Evolutionary conservation across 805 yeast species (phyloP), one percentile per base, ranked within the genome.

Genomic region (Alloascoidea hylecoeti): DNA sequence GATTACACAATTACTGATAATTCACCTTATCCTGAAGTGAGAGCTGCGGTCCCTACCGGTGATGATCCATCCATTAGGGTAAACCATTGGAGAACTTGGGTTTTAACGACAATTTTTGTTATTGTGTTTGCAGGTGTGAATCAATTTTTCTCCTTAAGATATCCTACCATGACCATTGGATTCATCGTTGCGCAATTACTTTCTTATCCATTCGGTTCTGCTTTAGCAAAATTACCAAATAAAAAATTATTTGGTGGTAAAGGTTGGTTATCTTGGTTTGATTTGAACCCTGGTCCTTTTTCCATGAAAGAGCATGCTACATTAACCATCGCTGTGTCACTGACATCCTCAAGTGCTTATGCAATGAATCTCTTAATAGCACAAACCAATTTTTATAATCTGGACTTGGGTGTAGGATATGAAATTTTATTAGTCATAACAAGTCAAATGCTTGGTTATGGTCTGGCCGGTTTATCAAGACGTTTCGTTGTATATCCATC

Each of bases 391-490:
- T 70, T 67, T 52, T 72, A 70, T 48, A 45, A 54, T 23, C 55
- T 58, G 43, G 60, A 63, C 42, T 63, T 62, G 38, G 72, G 70
- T 30, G 46, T 41, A 4, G 71, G 74, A 27, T 72, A 67, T 45
- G 70, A 68, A 42, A 50, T 75, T 17, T 49, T 72, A 40, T 56
- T 73, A 32, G 65, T 67, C 32, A 58, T 72, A 51, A 64, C 78
- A 15, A 68, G 80, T 32, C 83, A 78, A 52, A 65, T 68, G 53
- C 57, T 77, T 44, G 84, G 84, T 17, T 75, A 75, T 47, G 79
- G 80, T 36, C 59, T 73, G 32, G 81, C 80, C 37, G 84, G 84
- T 14, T 39, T 77, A 37, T 60, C 72, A 23, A 63, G 78, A 51
- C 63, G 70, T 49, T 62, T 73, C 41, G 63, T 75, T 39, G 76